Base-by-base conservation (phyloP, 139 green algal genomes). In the Micractinium conductrix region DNA sequence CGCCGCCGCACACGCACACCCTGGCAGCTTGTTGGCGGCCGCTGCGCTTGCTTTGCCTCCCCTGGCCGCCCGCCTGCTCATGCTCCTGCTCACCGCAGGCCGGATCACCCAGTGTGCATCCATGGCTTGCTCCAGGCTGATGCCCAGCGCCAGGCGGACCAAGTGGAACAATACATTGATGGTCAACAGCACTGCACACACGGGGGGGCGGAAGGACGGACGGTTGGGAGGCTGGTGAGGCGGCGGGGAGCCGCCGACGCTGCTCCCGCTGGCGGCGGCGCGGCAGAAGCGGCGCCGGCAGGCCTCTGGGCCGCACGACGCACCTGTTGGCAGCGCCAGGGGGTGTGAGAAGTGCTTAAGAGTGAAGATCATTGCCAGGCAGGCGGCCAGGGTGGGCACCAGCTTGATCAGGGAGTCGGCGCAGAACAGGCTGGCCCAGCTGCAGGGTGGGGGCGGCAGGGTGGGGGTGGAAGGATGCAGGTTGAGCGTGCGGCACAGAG, bases 101-200 rank as follows among this genome's bases (percentile, higher is more conserved):
- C 88, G 70, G 65, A 94, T 88, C 45, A 89, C 89, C 93, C 93
- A 96, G 2, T 89, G 85, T 7, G 81, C 85, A 14, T 87, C 84
- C 81, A 94, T 87, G 28, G 92, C 92, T 8, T 92, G 55, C 42
- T 76, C 65, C 63, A 96, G 78, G 7, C 70, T 90, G 10, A 88
- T 81, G 0, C 93, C 92, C 28, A 67, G 45, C 0, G 45, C 62
- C 45, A 91, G 62, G 58, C 92, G 86, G 60, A 86, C 89, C 2
- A 81, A 40, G 76, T 93, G 87, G 79, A 95, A 96, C 17, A 78
- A 5, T 17, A 81, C 58, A 9, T 91, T 89, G 28, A 96, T 84
- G 60, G 80, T 75, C 2, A 83, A 62, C n/a, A 96, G 83, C 26
- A 91, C 76, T 17, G 55, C 53, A n/a, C n/a, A n/a, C n/a, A n/a